These are phyloP conservation scores for Backusella mclennaniae DNA, from an alignment of 192 early-diverging fungal species.

Conservation along the genomic window DNA sequence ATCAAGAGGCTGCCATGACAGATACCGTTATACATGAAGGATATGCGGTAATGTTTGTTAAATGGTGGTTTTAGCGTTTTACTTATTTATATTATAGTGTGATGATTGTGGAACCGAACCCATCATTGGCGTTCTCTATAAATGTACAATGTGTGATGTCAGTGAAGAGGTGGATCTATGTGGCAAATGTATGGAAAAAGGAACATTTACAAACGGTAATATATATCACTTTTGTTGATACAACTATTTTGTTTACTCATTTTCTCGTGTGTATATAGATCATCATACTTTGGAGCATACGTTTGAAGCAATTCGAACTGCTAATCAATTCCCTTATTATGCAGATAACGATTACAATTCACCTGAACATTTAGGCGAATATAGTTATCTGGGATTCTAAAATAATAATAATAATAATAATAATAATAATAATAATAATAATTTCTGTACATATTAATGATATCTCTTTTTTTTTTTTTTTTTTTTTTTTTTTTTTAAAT, in stretches of 20 bases:
- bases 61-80: background rate
- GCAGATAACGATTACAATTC: conserved; percentile 39
- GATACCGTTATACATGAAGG: conserved; percentile 36
- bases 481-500: no score
- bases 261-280: conserved; percentile 13
- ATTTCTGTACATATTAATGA: background rate
- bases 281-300: conserved; percentile 35
- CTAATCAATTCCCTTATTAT: conserved; percentile 37
- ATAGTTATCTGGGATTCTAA: conserved; percentile 34
- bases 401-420: no score
- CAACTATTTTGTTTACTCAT: no score
- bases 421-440: background rate
- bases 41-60: conserved; percentile 29
- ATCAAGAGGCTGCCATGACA: background rate
- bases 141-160: conserved; percentile 62
- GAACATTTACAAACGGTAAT: conserved; percentile 46
- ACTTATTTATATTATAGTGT: conserved; percentile 47
- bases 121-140: conserved; percentile 68
- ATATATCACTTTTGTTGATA: background rate
- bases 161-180: conserved; percentile 68
- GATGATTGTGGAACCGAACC: conserved; percentile 71
- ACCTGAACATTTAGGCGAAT: conserved; percentile 35
- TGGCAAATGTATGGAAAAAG: conserved; percentile 60
- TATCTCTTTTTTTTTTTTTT: background rate
- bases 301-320: conserved; percentile 34